Base-by-base conservation (phyloP, 2,329 filamentous ascomycete genomes). In the Pseudogymnoascus sp. region DNA sequence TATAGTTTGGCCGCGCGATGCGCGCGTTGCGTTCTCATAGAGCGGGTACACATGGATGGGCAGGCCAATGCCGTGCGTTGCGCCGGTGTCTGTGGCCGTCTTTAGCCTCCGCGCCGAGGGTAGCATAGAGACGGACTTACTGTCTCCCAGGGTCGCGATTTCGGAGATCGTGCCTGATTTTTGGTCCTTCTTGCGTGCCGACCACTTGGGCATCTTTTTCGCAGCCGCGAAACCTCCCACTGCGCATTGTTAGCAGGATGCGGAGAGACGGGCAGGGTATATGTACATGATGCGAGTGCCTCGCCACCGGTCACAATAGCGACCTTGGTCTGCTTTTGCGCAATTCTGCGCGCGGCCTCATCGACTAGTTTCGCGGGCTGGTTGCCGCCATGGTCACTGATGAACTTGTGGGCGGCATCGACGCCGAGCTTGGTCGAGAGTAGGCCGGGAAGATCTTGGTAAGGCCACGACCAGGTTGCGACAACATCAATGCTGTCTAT, bases 11-110 rank as follows among this genome's bases (percentile, higher is more conserved):
- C 74, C 70, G 1, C 78, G 75, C 64, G 82, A 75, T 0, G 84
- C 84, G 33, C 85, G 77, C 60, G 86, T 84, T 0, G 74, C 82
- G 64, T 86, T 87, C 65, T 88, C 86, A 66, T 86, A 88, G 0
- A 89, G 68, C 0, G 86, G 85, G 66, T 89, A 89, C 0, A 88
- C 76, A 33, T 89, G 86, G 9, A 88, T 85, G 0, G 86, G 85
- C 0, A 82, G 76, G 0, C 85, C 85, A 9, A 88, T 80, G 1
- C 75, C 75, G 66, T 88, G 85, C 2, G 74, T 73, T 1, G 79
- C 77, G 1, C 83, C 85, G 11, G 83, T 68, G 66, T 81, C 82
- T 86, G 12, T 41, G 6, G 63, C 38, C 6, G 57, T 0, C 25
- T 22, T 9, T 64, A 65, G 6, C 65, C 59, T 28, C 28, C 39